Evolutionary conservation across 2,329 filamentous ascomycete genomes (phyloP).

Genomic region (Orbilia brochopaga): DNA sequence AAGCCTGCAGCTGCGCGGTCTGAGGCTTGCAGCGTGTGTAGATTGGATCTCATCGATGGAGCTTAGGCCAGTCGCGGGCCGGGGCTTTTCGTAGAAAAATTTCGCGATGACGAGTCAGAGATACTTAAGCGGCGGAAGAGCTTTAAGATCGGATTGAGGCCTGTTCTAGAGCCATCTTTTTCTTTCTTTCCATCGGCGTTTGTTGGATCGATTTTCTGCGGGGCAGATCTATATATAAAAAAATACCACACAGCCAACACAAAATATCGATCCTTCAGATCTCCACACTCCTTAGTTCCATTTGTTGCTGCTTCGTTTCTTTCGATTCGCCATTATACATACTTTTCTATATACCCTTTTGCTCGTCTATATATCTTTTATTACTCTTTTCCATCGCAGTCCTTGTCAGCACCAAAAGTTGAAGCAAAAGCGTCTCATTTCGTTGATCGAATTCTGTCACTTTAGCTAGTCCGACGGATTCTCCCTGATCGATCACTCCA

Average conservation of each 20-base stretch:
- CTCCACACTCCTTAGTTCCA: conserved; percentile 6
- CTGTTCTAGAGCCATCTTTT: conserved; percentile 15
- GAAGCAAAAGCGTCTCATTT: conserved; percentile 11
- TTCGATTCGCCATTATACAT: background rate
- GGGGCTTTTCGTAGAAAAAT: background rate
- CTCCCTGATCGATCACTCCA: background rate
- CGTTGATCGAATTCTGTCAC: conserved; percentile 44
- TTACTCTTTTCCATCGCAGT: background rate
- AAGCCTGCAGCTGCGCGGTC: background rate
- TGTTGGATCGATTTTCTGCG: conserved; percentile 31
- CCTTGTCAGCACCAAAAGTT: background rate
- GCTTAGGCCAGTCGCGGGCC: background rate
- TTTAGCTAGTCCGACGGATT: conserved; percentile 50
- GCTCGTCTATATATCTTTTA: background rate
- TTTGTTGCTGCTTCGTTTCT: background rate
- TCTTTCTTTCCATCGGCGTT: conserved; percentile 7
- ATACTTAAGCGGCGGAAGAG: conserved; percentile 7
- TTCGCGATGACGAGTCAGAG: background rate
- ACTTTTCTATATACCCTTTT: background rate
- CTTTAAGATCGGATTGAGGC: background rate
- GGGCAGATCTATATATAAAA: conserved; percentile 33
- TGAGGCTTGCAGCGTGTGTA: conserved; percentile 7
- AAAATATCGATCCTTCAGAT: background rate
- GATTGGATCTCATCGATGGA: conserved; percentile 7
- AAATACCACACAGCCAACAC: conserved; percentile 48